Evolutionary conservation across 306 rosid genomes (phyloP), one percentile per base, ranked within the genome.

Genomic region (Medicago lupulina): DNA sequence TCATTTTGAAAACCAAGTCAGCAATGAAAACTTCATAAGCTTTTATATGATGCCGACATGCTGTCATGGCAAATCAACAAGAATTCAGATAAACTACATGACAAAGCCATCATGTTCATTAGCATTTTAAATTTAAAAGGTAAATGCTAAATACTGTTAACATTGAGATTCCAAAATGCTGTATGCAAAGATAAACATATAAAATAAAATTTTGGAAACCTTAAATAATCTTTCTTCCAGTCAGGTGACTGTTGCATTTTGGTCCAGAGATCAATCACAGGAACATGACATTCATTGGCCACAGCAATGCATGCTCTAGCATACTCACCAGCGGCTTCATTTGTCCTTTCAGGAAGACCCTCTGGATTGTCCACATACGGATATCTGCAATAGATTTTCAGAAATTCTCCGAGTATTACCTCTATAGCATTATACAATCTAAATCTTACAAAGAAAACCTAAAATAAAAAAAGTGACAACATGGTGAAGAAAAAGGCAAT

Each of bases 301-400:
- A 85, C 88, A 61, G 83, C 63, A 75, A 82, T 44, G 82, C 98
- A 92, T 73, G 88, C 91, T 78, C 65, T 74, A 59, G 94, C 88
- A 83, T 90, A 90, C 63, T 85, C 89, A 67, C 94, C 91, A 59
- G 97, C 96, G 38, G 89, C 92, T 68, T 86, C 85, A 74, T 90
- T 92, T 72, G 98, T 92, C 86, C 96, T 90, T 91, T 92, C 97
- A 14, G 96, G 89, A 83, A 80, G 82, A 65, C 87, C 88, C 12
- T 43, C 36, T 50, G 91, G 88, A 82, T 90, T 92, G 18, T 86
- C 84, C 8, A 82, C 65, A 65, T 78, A 92, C 7, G 96, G 91
- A 66, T 78, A 5, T 46, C 92, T 92, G 82, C 70, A 79, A 36
- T 13, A 62, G 23, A 60, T 12, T 15, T 61, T 13, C 16, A 50